Evolutionary conservation across 257 asterid species (phyloP).

Genomic region (Mitragyna speciosa): DNA sequence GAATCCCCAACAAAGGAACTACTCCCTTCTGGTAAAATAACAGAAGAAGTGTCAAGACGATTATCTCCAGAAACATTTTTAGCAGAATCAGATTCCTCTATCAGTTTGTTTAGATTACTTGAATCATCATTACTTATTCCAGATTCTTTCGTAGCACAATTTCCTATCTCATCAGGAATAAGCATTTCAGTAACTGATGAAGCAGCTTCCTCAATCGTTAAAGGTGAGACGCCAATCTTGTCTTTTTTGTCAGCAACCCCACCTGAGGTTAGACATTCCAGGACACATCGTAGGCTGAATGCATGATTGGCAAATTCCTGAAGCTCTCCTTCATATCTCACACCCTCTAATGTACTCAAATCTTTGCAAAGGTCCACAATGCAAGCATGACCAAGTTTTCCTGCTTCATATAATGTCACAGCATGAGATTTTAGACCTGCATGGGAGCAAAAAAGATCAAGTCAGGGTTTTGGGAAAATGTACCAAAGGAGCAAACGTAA

Average conservation of each 20-base stretch:
- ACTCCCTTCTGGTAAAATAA: constrained; percentile 37
- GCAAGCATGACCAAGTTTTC: constrained; percentile 88
- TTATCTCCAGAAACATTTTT: constrained; percentile 28
- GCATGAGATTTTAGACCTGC: constrained; percentile 98
- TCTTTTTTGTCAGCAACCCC: constrained; percentile 61
- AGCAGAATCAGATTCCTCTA: constrained; percentile 42
- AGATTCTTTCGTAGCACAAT: constrained; percentile 29
- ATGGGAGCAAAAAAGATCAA: constrained; percentile 15
- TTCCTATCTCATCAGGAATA: constrained; percentile 34
- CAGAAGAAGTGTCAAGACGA: constrained; percentile 35
- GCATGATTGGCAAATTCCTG: constrained; percentile 99
- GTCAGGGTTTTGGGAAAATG: not conserved
- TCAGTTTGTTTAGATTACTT: constrained; percentile 23
- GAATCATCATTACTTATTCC: constrained; percentile 34
- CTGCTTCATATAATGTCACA: constrained; percentile 97
- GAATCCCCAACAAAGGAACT: constrained; percentile 39
- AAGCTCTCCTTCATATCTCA: constrained; percentile 96
- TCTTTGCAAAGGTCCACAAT: constrained; percentile 93
- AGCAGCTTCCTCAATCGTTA: constrained; percentile 42
- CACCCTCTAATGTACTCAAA: constrained; percentile 83
- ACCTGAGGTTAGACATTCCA: constrained; percentile 94
- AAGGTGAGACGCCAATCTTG: constrained; percentile 34
- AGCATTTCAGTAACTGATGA: constrained; percentile 36
- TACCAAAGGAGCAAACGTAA: constrained; percentile 9
- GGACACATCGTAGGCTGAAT: constrained; percentile 88